Evolutionary conservation across 768 basidiomycete genomes (phyloP).

Genomic region (Gloeophyllum trabeum): DNA sequence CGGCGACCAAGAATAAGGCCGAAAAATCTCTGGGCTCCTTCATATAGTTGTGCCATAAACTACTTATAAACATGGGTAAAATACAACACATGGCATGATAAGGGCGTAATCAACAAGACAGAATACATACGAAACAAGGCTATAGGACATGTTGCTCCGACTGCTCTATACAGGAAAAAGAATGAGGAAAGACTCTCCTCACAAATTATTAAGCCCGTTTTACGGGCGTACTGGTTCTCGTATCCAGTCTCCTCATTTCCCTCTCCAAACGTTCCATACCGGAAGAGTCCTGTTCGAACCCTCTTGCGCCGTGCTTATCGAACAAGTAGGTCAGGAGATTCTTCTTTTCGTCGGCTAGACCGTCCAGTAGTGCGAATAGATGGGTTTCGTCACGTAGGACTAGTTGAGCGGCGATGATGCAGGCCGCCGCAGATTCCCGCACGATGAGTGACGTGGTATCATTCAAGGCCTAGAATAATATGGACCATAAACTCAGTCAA

Average conservation of each 20-base stretch:
- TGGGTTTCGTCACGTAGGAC: slow-evolving; percentile 77
- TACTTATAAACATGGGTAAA: too few species aligned
- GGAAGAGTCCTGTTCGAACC: slow-evolving; percentile 18
- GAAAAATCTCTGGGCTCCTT: too few species aligned
- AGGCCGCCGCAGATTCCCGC: slow-evolving; percentile 73
- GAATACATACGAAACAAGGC: too few species aligned
- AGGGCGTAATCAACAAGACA: too few species aligned
- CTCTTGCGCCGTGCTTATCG: slow-evolving; percentile 75
- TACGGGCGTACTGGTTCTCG: slow-evolving; percentile 68
- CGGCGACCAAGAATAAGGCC: too few species aligned
- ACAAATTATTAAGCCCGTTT: too few species aligned
- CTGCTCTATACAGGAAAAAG: too few species aligned
- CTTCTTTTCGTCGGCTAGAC: slow-evolving; percentile 83
- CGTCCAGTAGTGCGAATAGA: slow-evolving; percentile 70
- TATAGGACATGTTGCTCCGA: too few species aligned
- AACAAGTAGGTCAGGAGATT: slow-evolving; percentile 84
- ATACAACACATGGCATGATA: too few species aligned
- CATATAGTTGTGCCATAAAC: too few species aligned
- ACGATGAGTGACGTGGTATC: slow-evolving; percentile 65
- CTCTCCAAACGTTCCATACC: slow-evolving; percentile 66
- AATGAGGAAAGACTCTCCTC: too few species aligned
- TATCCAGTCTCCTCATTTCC: slow-evolving; percentile 74
- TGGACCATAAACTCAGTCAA: slow-evolving; percentile 2
- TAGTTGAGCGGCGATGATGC: slow-evolving; percentile 76
- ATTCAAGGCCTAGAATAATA: slow-evolving; percentile 64